Evolutionary conservation across 2,329 filamentous ascomycete species (phyloP).

Genomic region (Fusarium sp.): DNA sequence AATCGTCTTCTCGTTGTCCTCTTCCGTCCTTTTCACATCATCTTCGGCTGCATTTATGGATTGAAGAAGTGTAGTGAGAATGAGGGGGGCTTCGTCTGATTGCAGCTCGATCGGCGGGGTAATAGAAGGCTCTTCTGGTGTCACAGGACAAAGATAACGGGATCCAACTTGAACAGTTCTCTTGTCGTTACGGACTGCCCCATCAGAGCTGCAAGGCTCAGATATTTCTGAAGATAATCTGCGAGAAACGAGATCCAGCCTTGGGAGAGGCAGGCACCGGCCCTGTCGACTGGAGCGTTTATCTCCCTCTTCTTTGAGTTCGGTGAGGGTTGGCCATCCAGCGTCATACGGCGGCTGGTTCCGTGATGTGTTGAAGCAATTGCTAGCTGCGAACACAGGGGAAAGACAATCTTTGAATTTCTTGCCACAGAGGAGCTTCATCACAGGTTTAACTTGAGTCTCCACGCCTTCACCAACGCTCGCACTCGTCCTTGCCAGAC

Average conservation of each 20-base stretch:
- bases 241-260: slow-evolving; percentile 34
- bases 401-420: slow-evolving; percentile 44
- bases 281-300: slow-evolving; percentile 37
- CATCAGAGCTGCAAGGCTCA: slow-evolving; percentile 34
- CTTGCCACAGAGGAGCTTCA: slow-evolving; percentile 43
- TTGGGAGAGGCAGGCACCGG: slow-evolving; percentile 48
- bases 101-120: slow-evolving; percentile 7
- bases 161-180: slow-evolving; percentile 38
- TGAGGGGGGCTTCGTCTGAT: slow-evolving; percentile 11
- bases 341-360: slow-evolving; percentile 26
- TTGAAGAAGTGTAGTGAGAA: slow-evolving; percentile 10
- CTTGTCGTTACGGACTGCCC: slow-evolving; percentile 41
- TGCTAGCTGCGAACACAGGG: slow-evolving; percentile 46
- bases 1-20: background rate
- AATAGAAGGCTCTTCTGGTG: background rate
- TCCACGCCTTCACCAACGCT: slow-evolving; percentile 14
- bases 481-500: slow-evolving; percentile 31
- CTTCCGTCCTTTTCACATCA: background rate
- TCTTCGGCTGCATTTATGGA: slow-evolving; percentile 6
- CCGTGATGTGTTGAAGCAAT: slow-evolving; percentile 46
- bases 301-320: slow-evolving; percentile 51
- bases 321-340: slow-evolving; percentile 49
- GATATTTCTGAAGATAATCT: slow-evolving; percentile 1
- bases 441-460: slow-evolving; percentile 2
- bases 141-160: slow-evolving; percentile 36